Evolutionary conservation across 2,329 filamentous ascomycete species (phyloP), one percentile per base, ranked within the genome.

Genomic region (Tolypocladium ophioglossoides): DNA sequence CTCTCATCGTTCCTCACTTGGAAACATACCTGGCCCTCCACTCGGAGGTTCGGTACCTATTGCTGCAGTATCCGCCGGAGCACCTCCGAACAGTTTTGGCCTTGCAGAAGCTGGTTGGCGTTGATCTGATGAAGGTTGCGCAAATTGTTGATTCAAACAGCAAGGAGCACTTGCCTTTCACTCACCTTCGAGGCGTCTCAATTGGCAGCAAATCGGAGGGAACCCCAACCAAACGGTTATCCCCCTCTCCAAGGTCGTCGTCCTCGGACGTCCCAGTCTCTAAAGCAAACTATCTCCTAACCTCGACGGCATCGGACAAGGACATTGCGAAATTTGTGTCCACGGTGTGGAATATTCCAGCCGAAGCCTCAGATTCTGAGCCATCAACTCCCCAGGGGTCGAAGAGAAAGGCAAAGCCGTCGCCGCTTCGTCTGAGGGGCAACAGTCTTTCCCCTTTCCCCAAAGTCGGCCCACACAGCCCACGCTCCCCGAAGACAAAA

Each of bases 11-110:
- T 40, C 79, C 82, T 1, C 79, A 84, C 56, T 70, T 86, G 1
- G 82, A 85, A 60, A 76, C 76, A 0, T 85, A 83, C 57, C 70
- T 85, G 50, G 72, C 76, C 5, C 69, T 74, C 2, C 78, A 84
- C 58, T 62, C 73, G 2, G 69, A 75, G 39, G 76, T 79, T 22
- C 76, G 76, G 11, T 78, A 84, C 54, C 72, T 86, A 0, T 65
- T 86, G 6, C 70, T 86, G 10, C 78, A 84, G 54, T 85, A 82
- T 57, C 75, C 81, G 0, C 67, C 76, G 0, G 76, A 78, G 50
- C 78, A 85, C 57, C 70, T 85, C 2, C 61, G 75, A 2, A 82
- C 80, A 3, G 70, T 84, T 2, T 62, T 84, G 5, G 79, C 80
- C 0, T 66, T 86, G 6, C 82, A 83, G 57, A 74, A 74, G 52